Evolutionary conservation across 345 rosid species (phyloP), one percentile per base, ranked within the genome.

Genomic region (Pistacia integerrima): DNA sequence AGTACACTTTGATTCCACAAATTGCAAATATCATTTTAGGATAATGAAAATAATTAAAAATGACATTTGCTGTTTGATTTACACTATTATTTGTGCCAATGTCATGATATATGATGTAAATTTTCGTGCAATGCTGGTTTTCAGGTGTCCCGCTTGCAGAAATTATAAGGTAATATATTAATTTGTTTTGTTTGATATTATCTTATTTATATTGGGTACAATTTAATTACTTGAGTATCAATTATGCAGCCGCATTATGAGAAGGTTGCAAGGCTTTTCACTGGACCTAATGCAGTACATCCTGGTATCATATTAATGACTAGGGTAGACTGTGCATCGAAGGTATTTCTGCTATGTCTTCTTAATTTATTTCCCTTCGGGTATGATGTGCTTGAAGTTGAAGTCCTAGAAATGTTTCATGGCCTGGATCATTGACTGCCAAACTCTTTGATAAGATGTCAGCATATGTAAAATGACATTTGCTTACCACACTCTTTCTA

Each of bases 141-240:
- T 86, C 89, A 96, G 98, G 99, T 94, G 99, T 74, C 99, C 98
- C 77, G 97, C 98, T 76, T 97, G 98, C 89, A 88, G 98, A 84
- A 97, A 93, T 85, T 97, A 97, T 68, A 94, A 92, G 98, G 99
- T 97, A 90, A 66, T 22, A 30, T 55, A 22, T 36, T 38, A 38
- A 18, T 55, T 61, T 71, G n/a, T 78, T 76, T 17, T 41, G 30
- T 25, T 61, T 77, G 4, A 36, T 64, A 44, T 70, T 69, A 49
- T 56, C 77, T 67, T 25, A 67, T 58, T 61, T 46, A 22, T 70
- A 44, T 38, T 14, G 67, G 51, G 67, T 74, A 70, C 76, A 41
- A 59, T 52, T 57, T 80, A 73, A 33, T 78, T 76, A 58, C 65
- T 76, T 44, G 79, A 77, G 77, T 41, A 73, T 77, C 79, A 64